Base-by-base conservation (phyloP, 169 alveolate species). In the Sarcocystis neurona region DNA sequence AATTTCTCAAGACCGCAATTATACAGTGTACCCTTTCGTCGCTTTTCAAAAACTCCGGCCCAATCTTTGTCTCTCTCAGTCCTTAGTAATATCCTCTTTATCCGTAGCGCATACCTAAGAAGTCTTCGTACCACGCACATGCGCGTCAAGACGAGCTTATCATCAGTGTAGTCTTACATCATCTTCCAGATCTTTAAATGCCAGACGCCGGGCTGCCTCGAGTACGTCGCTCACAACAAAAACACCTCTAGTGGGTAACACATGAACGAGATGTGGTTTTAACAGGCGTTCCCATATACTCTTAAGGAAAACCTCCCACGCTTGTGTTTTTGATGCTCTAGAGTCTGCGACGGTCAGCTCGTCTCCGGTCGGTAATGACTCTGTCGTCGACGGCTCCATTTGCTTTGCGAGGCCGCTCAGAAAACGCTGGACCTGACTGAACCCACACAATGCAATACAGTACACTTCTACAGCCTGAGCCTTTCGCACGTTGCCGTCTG, bases 321-420 rank as follows among this genome's bases (percentile, higher is more conserved):
- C 23, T 72, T 32, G 30, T 53, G 30, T 53, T 53, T 23, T 12
- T 53, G 66, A 12, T 53, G 12, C 66, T 23, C 23, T 23, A 15
- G 66, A 15, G 66, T 53, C 23, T 53, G 12, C 66, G 23, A 12
- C 12, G 66, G 30, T 53, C 30, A 23, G 66, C 66, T 23, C 23
- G 66, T 53, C 30, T 53, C 66, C 66, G 66, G 66, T 53, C 66
- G 30, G 66, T 15, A 53, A 12, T 53, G 12, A 48, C 82, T 18
- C 56, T 41, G 23, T 72, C 82, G 46, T 72, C 82, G 15, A 53
- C 82, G n/a, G n/a, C n/a, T n/a, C n/a, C n/a, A n/a, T n/a, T 32
- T 72, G 82, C 82, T 72, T 72, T 3, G 41, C 82, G 56, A 72
- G 82, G 56, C 53, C 41, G 30, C 48, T 39, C n/a, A 72, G 46